Percentiles rank a stretch among this genome's conserved stretches.
Evolutionary conservation across 768 basidiomycete genomes (phyloP).

Genomic region (Amyloporia xantha): DNA sequence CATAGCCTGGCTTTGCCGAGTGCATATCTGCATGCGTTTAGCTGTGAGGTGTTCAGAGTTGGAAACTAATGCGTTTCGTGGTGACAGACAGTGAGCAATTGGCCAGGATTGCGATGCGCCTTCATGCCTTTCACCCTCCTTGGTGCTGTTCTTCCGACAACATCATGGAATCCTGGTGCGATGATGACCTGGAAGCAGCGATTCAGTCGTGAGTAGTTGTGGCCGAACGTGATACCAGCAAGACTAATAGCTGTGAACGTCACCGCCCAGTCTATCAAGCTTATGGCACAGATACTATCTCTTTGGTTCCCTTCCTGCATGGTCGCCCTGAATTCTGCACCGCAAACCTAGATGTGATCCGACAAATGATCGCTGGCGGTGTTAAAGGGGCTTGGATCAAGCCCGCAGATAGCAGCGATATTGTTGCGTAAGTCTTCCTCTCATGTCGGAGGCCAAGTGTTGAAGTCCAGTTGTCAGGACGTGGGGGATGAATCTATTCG

Average conservation of each 20-base stretch:
- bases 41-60: too few relatives aligned
- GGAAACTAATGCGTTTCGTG: too few relatives aligned
- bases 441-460: background rate
- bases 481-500: constrained; percentile 14
- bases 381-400: constrained; percentile 12
- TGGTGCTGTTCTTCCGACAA: constrained; percentile 16
- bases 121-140: constrained; percentile 35
- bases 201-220: background rate
- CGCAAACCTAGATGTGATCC: constrained; percentile 9
- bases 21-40: too few relatives aligned
- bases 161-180: background rate
- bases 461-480: background rate
- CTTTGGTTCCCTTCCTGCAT: constrained; percentile 8
- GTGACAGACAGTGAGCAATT: constrained; percentile 28
- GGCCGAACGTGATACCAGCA: too few relatives aligned
- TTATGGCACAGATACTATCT: constrained; percentile 6
- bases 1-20: too few relatives aligned
- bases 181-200: background rate
- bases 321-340: constrained; percentile 9
- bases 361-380: constrained; percentile 12
- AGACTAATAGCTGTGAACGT: too few relatives aligned
- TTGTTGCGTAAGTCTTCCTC: background rate
- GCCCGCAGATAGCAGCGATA: constrained; percentile 3
- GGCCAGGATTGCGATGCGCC: constrained; percentile 35
- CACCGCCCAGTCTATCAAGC: constrained; percentile 10